Percentiles rank a stretch among this genome's conserved stretches.
These are phyloP conservation scores for Phytophthora hibernalis DNA, from an alignment of 352 stramenopile species.

Conservation along the genomic window DNA sequence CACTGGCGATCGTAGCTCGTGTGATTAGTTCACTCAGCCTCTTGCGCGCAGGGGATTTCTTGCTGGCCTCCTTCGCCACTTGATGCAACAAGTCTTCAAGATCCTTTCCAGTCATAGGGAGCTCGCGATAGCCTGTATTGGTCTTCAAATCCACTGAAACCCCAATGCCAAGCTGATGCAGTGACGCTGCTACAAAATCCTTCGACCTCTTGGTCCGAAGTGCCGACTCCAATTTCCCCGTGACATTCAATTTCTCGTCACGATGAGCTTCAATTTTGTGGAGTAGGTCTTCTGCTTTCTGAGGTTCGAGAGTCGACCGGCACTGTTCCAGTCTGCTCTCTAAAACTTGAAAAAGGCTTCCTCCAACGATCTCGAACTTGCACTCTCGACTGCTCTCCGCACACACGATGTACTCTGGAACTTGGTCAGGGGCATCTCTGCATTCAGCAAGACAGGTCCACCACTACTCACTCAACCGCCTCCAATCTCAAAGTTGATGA, in stretches of 20 bases:
- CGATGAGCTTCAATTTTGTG: slow-evolving; percentile 22
- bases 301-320: slow-evolving; percentile 14
- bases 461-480: background rate
- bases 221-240: slow-evolving; percentile 12
- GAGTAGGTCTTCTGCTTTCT: slow-evolving; percentile 18
- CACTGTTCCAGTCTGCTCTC: slow-evolving; percentile 22
- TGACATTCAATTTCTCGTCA: slow-evolving; percentile 11
- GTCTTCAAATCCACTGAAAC: slow-evolving; percentile 60
- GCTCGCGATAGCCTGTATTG: slow-evolving; percentile 59
- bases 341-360: slow-evolving; percentile 53
- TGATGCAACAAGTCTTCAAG: slow-evolving; percentile 45
- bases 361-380: slow-evolving; percentile 45
- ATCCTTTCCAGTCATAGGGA: slow-evolving; percentile 44
- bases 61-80: slow-evolving; percentile 25
- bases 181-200: slow-evolving; percentile 40
- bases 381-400: slow-evolving; percentile 37
- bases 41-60: slow-evolving; percentile 37
- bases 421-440: slow-evolving; percentile 54
- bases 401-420: slow-evolving; percentile 51
- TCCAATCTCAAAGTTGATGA: background rate
- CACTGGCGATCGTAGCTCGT: slow-evolving; percentile 68
- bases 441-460: slow-evolving; percentile 1
- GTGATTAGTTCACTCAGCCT: slow-evolving; percentile 63
- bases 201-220: slow-evolving; percentile 41
- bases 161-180: slow-evolving; percentile 60